Conservation (phyloP, 495 filamentous ascomycete genomes). For the Hypoxylon lienhwacheense region DNA sequence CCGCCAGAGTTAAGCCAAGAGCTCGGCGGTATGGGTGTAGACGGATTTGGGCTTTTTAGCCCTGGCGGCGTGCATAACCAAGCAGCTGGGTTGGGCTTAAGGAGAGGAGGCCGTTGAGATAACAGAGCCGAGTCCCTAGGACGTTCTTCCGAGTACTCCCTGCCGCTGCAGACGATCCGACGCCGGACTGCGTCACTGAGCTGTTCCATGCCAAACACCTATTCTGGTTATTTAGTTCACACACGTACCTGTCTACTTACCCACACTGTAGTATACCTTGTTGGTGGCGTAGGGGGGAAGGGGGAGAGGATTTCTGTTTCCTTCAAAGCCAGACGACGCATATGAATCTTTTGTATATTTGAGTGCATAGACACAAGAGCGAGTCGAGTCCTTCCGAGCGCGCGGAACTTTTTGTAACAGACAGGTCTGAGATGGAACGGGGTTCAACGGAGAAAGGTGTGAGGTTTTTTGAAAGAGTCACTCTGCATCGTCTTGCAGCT, state of each 20-base stretch:
- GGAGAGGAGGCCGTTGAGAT: conserved; percentile 31
- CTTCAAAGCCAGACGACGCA: conserved; percentile 21
- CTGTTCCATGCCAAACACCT: conserved; percentile 7
- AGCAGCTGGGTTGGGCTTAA: conserved; percentile 26
- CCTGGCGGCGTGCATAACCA: conserved; percentile 32
- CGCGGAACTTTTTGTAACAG: conserved; percentile 21
- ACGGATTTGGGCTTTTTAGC: conserved; percentile 49
- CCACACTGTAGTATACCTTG: conserved; percentile 24
- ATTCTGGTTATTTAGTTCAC: conserved; percentile 14
- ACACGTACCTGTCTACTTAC: conserved; percentile 20
- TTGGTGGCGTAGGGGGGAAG: not conserved
- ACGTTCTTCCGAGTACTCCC: not conserved
- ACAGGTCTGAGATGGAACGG: conserved; percentile 7
- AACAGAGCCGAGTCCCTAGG: not conserved
- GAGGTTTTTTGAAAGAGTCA: not conserved
- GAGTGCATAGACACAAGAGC: conserved; percentile 20
- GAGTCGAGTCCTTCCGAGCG: conserved; percentile 13
- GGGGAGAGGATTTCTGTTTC: not conserved
- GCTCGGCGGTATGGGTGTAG: conserved; percentile 43
- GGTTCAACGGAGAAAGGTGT: conserved; percentile 11
- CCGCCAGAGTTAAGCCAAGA: conserved; percentile 64
- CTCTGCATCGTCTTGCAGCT: conserved; percentile 3
- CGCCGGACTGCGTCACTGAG: too few species aligned
- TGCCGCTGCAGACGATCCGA: not conserved
- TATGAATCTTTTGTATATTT: conserved; percentile 24